A percentile compares a stretch with the other conserved stretches of the same genome.
Conservation (phyloP, 768 basidiomycete genomes). For the Macrolepiota albuminosa region DNA sequence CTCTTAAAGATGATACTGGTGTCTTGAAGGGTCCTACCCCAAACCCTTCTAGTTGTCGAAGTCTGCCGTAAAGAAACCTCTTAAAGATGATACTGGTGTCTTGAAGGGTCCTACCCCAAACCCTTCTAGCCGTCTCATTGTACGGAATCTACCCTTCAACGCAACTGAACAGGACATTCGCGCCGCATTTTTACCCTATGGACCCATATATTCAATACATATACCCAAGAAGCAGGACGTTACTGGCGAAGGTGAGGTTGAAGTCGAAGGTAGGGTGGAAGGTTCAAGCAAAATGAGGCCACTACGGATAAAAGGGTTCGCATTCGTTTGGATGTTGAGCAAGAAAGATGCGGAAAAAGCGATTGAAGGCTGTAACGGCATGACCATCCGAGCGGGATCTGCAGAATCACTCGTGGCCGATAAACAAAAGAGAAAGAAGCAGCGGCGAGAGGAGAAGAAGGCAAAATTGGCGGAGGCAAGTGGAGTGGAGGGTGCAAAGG, state of each 20-base stretch:
- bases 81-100: conserved; percentile 15
- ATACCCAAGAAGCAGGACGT: conserved; percentile 47
- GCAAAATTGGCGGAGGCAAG: conserved; percentile 30
- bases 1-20: conserved; percentile 15
- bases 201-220: conserved; percentile 81
- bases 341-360: conserved; percentile 83
- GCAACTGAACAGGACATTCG: conserved; percentile 82
- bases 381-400: conserved; percentile 58
- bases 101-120: conserved; percentile 43
- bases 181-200: conserved; percentile 80
- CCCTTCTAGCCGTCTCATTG: conserved; percentile 77
- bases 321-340: conserved; percentile 91
- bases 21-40: conserved; percentile 36
- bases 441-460: conserved; percentile 50
- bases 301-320: conserved; percentile 70
- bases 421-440: conserved; percentile 68
- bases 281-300: conserved; percentile 19
- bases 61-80: conserved; percentile 25
- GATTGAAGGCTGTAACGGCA: conserved; percentile 75
- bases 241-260: conserved; percentile 16
- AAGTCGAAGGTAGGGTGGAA: conserved; percentile 25
- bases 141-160: conserved; percentile 86
- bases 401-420: conserved; percentile 50
- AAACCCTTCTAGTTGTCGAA: conserved; percentile 63
- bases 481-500: conserved; percentile 30